Evolutionary conservation across 495 filamentous ascomycete genomes (phyloP).

Genomic region (Friedmanniomyces simplex): DNA sequence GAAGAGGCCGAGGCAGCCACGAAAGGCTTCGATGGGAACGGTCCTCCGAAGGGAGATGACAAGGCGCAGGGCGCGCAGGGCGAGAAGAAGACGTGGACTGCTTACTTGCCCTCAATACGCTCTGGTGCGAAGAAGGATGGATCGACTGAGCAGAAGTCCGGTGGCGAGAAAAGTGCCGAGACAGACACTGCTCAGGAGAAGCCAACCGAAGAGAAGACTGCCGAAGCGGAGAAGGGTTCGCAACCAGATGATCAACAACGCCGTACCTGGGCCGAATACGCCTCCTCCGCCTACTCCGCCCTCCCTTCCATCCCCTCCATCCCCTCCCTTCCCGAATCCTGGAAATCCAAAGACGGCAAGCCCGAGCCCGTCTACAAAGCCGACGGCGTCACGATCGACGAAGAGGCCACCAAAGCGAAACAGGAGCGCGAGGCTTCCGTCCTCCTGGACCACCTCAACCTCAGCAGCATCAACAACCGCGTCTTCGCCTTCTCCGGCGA

Average conservation of each 20-base stretch:
- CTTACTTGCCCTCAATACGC: conserved; percentile 11
- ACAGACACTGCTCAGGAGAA: not conserved
- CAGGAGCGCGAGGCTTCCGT: conserved; percentile 67
- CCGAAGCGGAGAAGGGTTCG: not conserved
- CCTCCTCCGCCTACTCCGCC: conserved; percentile 9
- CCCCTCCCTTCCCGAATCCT: conserved; percentile 5
- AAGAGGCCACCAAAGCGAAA: conserved; percentile 39
- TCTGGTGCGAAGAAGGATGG: conserved; percentile 2
- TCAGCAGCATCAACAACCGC: conserved; percentile 65
- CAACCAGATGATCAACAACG: not conserved
- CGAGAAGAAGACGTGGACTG: conserved; percentile 19
- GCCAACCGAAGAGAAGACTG: too few species aligned
- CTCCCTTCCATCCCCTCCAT: conserved; percentile 13
- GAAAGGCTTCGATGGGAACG: conserved; percentile 3
- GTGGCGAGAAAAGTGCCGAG: not conserved
- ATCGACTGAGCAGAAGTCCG: not conserved
- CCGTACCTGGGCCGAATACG: conserved; percentile 18
- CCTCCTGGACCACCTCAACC: conserved; percentile 68
- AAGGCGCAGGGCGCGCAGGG: conserved; percentile 3
- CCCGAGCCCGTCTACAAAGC: conserved; percentile 32
- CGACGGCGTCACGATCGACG: conserved; percentile 26
- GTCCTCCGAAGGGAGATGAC: not conserved
- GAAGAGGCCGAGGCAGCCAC: conserved; percentile 23
- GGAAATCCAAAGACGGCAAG: conserved; percentile 21
- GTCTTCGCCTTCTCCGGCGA: conserved; percentile 74